Percentiles rank a stretch among this genome's conserved stretches.
Conservation (phyloP, 75 land plant species). For the Picea sitchensis region DNA sequence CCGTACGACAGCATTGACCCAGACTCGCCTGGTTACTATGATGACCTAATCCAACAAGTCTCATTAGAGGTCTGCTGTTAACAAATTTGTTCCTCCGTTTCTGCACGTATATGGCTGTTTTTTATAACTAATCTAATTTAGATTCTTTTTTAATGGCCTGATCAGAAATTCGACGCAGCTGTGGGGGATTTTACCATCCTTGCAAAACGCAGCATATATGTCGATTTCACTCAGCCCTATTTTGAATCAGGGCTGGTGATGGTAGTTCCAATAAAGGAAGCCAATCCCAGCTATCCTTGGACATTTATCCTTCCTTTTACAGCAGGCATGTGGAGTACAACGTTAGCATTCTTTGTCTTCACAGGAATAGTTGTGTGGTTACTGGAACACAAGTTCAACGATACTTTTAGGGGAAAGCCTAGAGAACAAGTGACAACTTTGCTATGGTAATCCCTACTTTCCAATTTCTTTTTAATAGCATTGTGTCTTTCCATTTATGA, state of each 20-base stretch:
- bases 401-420: slow-evolving; percentile 17
- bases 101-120: background rate
- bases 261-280: slow-evolving; percentile 28
- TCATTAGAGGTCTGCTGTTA: slow-evolving; percentile 13
- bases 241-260: slow-evolving; percentile 55
- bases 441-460: slow-evolving; percentile 13
- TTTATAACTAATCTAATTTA: background rate
- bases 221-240: slow-evolving; percentile 72
- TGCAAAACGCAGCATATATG: slow-evolving; percentile 38
- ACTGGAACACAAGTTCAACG: slow-evolving; percentile 32
- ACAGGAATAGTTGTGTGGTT: slow-evolving; percentile 45
- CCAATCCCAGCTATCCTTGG: slow-evolving; percentile 37
- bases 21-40: slow-evolving; percentile 39
- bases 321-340: slow-evolving; percentile 40
- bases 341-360: slow-evolving; percentile 30
- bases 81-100: background rate
- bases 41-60: slow-evolving; percentile 26
- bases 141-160: background rate
- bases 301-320: slow-evolving; percentile 50
- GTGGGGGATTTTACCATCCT: slow-evolving; percentile 72
- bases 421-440: slow-evolving; percentile 22
- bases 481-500: too few relatives aligned
- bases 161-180: slow-evolving; percentile 56
- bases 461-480: background rate
- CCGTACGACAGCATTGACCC: slow-evolving; percentile 9